Percentiles rank a stretch among this genome's conserved stretches.
Evolutionary conservation across 495 filamentous ascomycete genomes (phyloP).

Genomic region (Aspergillus hancockii): DNA sequence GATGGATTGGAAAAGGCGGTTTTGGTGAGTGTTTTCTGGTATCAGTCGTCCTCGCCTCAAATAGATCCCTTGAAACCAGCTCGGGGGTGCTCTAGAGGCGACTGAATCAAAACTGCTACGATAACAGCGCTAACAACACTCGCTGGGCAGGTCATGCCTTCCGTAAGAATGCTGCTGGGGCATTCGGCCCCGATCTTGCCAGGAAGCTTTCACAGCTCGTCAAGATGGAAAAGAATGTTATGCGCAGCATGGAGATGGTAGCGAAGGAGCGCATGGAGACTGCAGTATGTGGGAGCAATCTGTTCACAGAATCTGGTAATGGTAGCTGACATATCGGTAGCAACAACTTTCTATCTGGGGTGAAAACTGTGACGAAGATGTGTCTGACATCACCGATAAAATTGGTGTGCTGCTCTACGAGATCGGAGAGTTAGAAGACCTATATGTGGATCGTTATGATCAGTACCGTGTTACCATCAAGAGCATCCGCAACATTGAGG

Average conservation of each 20-base stretch:
- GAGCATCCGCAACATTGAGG: slow-evolving; percentile 98
- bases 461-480: slow-evolving; percentile 99
- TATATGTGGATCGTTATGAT: slow-evolving; percentile 97
- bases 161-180: slow-evolving; percentile 85
- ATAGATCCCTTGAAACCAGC: not conserved
- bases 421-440: slow-evolving; percentile 96
- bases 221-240: slow-evolving; percentile 99
- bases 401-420: slow-evolving; percentile 97
- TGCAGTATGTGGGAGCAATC: slow-evolving; percentile 63
- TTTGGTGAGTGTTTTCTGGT: slow-evolving; percentile 63
- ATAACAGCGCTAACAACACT: slow-evolving; percentile 28
- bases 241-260: slow-evolving; percentile 96
- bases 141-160: slow-evolving; percentile 81
- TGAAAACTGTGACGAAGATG: slow-evolving; percentile 93
- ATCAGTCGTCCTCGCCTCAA: not conserved
- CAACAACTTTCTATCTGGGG: slow-evolving; percentile 99
- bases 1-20: slow-evolving; percentile 82
- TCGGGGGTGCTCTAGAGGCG: not conserved
- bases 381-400: slow-evolving; percentile 98
- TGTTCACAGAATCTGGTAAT: not conserved
- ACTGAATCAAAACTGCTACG: not conserved
- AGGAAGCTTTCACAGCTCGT: slow-evolving; percentile 97
- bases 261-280: slow-evolving; percentile 97
- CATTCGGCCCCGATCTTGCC: slow-evolving; percentile 93
- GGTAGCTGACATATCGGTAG: slow-evolving; percentile 42